Evolutionary conservation across 1,284 basidiomycete genomes (phyloP).

Genomic region (Grifola frondosa): DNA sequence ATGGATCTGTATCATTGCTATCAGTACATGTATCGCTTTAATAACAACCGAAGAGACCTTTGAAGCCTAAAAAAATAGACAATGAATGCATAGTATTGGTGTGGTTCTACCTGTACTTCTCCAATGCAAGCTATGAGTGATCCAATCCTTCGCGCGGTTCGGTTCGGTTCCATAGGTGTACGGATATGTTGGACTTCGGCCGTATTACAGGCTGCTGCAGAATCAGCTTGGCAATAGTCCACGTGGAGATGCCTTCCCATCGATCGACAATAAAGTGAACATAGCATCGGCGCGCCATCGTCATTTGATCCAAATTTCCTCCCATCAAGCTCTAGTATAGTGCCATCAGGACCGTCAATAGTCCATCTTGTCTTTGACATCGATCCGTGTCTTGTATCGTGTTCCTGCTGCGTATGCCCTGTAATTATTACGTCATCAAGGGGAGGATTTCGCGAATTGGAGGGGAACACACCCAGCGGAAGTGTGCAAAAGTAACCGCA

Average conservation of each 20-base stretch:
- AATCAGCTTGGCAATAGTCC: conserved; percentile 50
- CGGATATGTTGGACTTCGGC: conserved; percentile 48
- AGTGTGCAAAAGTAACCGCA: conserved; percentile 62
- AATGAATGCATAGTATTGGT: neutral
- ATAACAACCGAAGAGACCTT: conserved; percentile 20
- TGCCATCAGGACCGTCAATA: conserved; percentile 49
- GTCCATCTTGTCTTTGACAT: conserved; percentile 60
- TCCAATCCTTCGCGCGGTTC: conserved; percentile 47
- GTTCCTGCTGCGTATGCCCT: conserved; percentile 61
- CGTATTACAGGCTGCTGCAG: conserved; percentile 38
- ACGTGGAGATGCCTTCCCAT: conserved; percentile 58
- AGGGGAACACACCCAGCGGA: conserved; percentile 48
- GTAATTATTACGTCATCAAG: neutral
- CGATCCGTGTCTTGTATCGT: conserved; percentile 63
- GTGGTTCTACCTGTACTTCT: conserved; percentile 45
- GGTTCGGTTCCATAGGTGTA: conserved; percentile 45
- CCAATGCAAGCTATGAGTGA: conserved; percentile 60
- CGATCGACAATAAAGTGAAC: conserved; percentile 53
- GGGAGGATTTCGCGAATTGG: too few relatives aligned
- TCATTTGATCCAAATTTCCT: conserved; percentile 55
- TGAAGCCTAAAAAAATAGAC: conserved; percentile 33
- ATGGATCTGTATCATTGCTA: conserved; percentile 44
- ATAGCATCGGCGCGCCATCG: conserved; percentile 65
- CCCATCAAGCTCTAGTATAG: conserved; percentile 51
- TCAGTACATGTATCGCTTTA: neutral